A percentile compares a stretch with the other conserved stretches of the same genome.
Conservation (phyloP, 2,329 filamentous ascomycete species). For the Mycosphaerella arachidis region DNA sequence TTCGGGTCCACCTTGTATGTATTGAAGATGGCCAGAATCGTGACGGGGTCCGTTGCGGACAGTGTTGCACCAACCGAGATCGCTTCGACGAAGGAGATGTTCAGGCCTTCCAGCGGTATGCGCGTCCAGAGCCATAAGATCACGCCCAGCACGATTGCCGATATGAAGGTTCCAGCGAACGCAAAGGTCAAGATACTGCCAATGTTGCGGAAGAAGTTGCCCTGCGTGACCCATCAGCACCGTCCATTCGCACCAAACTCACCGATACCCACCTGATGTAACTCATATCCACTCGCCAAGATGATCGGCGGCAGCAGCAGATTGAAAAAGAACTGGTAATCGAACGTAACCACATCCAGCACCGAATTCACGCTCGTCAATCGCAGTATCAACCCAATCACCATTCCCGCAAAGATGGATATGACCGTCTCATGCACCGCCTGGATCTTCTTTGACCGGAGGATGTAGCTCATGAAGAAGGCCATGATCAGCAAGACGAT, state of each 20-base stretch:
- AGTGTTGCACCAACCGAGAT: constrained; percentile 95
- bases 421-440: constrained; percentile 97
- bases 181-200: constrained; percentile 96
- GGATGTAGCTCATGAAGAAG: constrained; percentile 93
- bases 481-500: constrained; percentile 90
- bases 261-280: constrained; percentile 65
- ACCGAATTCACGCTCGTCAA: constrained; percentile 77
- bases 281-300: constrained; percentile 89
- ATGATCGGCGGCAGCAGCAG: constrained; percentile 97
- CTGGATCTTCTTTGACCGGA: constrained; percentile 95
- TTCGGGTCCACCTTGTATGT: constrained; percentile 99
- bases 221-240: constrained; percentile 38
- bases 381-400: constrained; percentile 82
- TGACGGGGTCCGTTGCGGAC: constrained; percentile 94
- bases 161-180: constrained; percentile 95
- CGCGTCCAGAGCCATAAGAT: constrained; percentile 86
- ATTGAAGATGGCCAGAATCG: constrained; percentile 97
- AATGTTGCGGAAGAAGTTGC: constrained; percentile 98
- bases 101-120: constrained; percentile 77
- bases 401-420: constrained; percentile 97
- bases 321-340: constrained; percentile 99
- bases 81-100: constrained; percentile 88
- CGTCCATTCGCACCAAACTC: background rate
- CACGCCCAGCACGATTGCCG: constrained; percentile 85
- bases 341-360: constrained; percentile 87